These are phyloP conservation scores for Alternaria conjuncta DNA, from an alignment of 2,329 filamentous ascomycete genomes.

Conservation along the genomic window DNA sequence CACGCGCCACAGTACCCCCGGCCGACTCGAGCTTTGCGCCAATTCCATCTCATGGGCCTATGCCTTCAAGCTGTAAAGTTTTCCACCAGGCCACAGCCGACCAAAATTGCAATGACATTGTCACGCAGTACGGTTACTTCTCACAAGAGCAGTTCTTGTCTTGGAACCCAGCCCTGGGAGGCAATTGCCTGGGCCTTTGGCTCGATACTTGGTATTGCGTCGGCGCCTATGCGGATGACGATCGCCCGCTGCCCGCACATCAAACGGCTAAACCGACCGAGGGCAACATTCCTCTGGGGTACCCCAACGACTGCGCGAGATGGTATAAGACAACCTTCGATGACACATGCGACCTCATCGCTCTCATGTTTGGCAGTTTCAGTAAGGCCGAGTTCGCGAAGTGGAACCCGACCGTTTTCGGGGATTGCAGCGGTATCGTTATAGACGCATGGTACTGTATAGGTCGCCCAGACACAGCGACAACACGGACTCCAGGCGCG, in stretches of 20 bases:
- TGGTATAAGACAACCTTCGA: not conserved
- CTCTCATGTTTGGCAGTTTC: constrained; percentile 1
- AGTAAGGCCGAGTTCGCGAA: not conserved
- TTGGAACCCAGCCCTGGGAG: not conserved
- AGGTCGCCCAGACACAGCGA: not conserved
- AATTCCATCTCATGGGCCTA: not conserved
- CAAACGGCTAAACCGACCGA: not conserved
- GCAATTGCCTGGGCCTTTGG: constrained; percentile 1
- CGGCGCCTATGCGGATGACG: not conserved
- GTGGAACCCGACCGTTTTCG: not conserved
- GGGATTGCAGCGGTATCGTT: not conserved
- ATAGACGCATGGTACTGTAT: not conserved
- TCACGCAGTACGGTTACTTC: not conserved
- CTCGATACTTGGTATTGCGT: constrained; percentile 2
- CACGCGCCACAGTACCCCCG: not conserved
- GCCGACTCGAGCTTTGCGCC: not conserved
- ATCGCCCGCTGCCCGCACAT: not conserved
- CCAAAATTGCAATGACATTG: not conserved
- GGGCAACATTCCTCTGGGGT: not conserved
- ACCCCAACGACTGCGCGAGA: not conserved
- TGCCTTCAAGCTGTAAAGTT: not conserved
- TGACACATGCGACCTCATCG: not conserved
- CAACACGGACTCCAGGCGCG: not conserved
- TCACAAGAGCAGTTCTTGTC: not conserved
- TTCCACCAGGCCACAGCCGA: not conserved